phyloP scores from a whole-genome alignment of 768 basidiomycete genomes.

The Suillus sp. region DNA sequence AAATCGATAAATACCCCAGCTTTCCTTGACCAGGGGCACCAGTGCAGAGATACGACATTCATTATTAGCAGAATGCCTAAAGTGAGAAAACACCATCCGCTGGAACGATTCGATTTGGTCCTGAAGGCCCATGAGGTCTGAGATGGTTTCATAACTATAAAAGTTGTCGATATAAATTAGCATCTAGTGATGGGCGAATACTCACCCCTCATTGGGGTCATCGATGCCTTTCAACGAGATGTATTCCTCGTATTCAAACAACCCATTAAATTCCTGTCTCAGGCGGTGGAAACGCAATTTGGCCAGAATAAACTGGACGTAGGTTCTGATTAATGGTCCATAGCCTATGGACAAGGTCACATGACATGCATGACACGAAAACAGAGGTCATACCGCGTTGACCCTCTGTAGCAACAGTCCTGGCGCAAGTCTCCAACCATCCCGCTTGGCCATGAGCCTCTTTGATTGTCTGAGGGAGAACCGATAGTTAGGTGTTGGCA shows the following conservation, averaged over 20 bases:
- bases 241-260: constrained; percentile 99
- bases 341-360: constrained; percentile 61
- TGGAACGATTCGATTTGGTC: constrained; percentile 99
- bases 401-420: constrained; percentile 82
- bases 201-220: constrained; percentile 98
- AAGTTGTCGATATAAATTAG: constrained; percentile 15
- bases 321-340: constrained; percentile 88
- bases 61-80: constrained; percentile 88
- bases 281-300: constrained; percentile 96
- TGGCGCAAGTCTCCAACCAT: constrained; percentile 96
- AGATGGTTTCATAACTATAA: constrained; percentile 92
- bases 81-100: constrained; percentile 95
- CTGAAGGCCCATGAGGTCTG: constrained; percentile 95
- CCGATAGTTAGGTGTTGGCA: constrained; percentile 13
- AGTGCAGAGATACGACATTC: constrained; percentile 96
- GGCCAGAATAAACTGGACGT: constrained; percentile 93
- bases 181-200: constrained; percentile 15
- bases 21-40: constrained; percentile 97
- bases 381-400: constrained; percentile 58
- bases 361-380: constrained; percentile 3
- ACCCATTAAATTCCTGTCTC: constrained; percentile 95
- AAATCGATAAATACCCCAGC: constrained; percentile 98
- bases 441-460: constrained; percentile 96
- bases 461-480: constrained; percentile 76
- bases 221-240: constrained; percentile 96